These are phyloP conservation scores for Ocimum tenuiflorum DNA, from an alignment of 257 asterid genomes.

Conservation along the genomic window DNA sequence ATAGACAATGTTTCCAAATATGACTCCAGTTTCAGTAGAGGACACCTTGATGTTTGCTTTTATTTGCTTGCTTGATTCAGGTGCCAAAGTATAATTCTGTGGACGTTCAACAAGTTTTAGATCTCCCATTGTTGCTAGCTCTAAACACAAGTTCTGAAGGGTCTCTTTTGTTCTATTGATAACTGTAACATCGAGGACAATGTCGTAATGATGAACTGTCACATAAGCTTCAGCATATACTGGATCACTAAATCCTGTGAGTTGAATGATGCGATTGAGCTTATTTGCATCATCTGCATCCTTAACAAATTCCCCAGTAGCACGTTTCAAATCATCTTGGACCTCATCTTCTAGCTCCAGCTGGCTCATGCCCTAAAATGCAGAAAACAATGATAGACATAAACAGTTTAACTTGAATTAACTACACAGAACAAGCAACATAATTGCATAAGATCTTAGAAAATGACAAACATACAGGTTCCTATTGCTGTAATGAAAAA, in stretches of 20 bases:
- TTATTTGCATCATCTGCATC: conserved; percentile 88
- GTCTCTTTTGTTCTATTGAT: conserved; percentile 93
- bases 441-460: too few relatives aligned
- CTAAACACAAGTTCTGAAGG: conserved; percentile 94
- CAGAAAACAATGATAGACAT: conserved; percentile 7
- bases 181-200: conserved; percentile 87
- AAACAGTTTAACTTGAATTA: neutral
- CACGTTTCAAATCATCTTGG: conserved; percentile 97
- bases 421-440: neutral
- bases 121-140: conserved; percentile 99
- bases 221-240: conserved; percentile 98
- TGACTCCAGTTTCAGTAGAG: conserved; percentile 98
- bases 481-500: neutral
- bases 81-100: conserved; percentile 93
- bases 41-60: conserved; percentile 98
- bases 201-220: conserved; percentile 95
- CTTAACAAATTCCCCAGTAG: conserved; percentile 89
- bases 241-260: conserved; percentile 98
- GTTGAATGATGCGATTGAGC: conserved; percentile 86
- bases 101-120: conserved; percentile 99
- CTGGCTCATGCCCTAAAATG: conserved; percentile 87
- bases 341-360: conserved; percentile 96
- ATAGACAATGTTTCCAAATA: conserved; percentile 92
- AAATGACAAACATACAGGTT: neutral
- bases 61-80: conserved; percentile 92